Evolutionary conservation across 2,329 filamentous ascomycete genomes (phyloP).

Genomic region (Trichoderma simmonsii): DNA sequence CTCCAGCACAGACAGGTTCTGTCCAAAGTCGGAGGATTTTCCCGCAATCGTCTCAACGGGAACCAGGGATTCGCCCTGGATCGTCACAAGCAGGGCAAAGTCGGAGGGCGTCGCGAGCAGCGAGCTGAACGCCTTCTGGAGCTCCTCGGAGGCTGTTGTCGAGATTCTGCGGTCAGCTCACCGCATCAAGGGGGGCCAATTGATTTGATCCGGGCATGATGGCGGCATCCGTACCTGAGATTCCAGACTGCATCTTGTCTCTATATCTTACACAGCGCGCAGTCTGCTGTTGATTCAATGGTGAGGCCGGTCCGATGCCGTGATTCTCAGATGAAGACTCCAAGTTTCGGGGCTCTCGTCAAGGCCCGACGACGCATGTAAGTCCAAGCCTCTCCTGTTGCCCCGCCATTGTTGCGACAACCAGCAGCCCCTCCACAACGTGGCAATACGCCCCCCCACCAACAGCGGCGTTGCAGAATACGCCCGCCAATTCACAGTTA

Average conservation of each 20-base stretch:
- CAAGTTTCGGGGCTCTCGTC: slow-evolving; percentile 8
- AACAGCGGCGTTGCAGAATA: background rate
- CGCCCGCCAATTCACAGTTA: background rate
- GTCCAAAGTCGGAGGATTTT: slow-evolving; percentile 54
- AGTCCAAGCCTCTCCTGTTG: slow-evolving; percentile 4
- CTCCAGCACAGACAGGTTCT: slow-evolving; percentile 61
- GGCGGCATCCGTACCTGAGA: slow-evolving; percentile 54
- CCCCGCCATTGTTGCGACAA: slow-evolving; percentile 16
- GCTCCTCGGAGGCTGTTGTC: slow-evolving; percentile 67
- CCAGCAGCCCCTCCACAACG: slow-evolving; percentile 12
- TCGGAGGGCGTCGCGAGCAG: slow-evolving; percentile 60
- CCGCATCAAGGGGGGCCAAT: background rate
- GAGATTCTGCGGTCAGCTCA: slow-evolving; percentile 15
- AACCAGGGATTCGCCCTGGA: slow-evolving; percentile 64
- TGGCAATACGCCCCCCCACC: slow-evolving; percentile 11
- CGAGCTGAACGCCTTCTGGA: slow-evolving; percentile 68
- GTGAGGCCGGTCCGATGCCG: background rate
- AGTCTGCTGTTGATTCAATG: background rate
- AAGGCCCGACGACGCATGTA: slow-evolving; percentile 16
- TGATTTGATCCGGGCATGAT: background rate
- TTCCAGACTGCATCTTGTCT: slow-evolving; percentile 69
- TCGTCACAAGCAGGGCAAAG: slow-evolving; percentile 70
- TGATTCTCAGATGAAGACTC: slow-evolving; percentile 4
- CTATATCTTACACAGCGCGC: background rate
- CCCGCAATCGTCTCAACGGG: slow-evolving; percentile 56